Percentiles rank a stretch among this genome's conserved stretches.
Conservation (phyloP, 306 rosid genomes). For the Casuarina equisetifolia region DNA sequence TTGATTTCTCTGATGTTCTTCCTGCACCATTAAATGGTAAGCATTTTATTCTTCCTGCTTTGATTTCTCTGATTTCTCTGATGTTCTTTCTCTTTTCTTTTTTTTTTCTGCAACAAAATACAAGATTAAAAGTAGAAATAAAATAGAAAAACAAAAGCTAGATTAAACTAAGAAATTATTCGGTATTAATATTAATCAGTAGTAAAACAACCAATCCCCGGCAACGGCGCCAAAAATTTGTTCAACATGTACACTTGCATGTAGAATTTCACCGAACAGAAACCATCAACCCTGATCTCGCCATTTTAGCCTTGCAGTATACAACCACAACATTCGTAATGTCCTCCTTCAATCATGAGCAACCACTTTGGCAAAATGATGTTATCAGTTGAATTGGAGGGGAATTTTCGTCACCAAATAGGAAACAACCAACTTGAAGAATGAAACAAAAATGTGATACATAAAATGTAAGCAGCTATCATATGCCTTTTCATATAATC, state of each 20-base stretch:
- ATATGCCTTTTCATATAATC: neutral
- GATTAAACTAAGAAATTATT: too few species aligned
- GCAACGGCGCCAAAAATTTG: too few species aligned
- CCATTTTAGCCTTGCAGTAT: constrained; percentile 99
- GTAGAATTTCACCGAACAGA: too few species aligned
- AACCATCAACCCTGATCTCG: constrained; percentile 89
- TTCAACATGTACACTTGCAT: too few species aligned
- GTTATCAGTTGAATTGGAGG: constrained; percentile 81
- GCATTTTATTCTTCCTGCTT: too few species aligned
- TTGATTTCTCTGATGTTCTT: constrained; percentile 80
- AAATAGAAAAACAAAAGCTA: too few species aligned
- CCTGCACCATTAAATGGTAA: constrained; percentile 93
- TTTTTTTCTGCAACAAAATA: too few species aligned
- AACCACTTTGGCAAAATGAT: constrained; percentile 94
- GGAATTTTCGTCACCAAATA: constrained; percentile 96
- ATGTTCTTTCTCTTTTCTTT: constrained; percentile 12
- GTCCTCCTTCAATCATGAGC: constrained; percentile 95
- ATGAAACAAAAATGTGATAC: constrained; percentile 29
- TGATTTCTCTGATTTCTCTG: constrained; percentile 88
- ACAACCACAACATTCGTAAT: constrained; percentile 97
- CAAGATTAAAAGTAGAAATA: too few species aligned
- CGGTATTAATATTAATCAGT: too few species aligned
- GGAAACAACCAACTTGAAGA: constrained; percentile 88
- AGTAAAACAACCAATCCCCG: too few species aligned
- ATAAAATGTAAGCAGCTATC: constrained; percentile 25